A percentile compares a stretch with the other conserved stretches of the same genome.
These are phyloP conservation scores for Dissoconium aciculare DNA, from an alignment of 2,329 filamentous ascomycete species.

Conservation along the genomic window DNA sequence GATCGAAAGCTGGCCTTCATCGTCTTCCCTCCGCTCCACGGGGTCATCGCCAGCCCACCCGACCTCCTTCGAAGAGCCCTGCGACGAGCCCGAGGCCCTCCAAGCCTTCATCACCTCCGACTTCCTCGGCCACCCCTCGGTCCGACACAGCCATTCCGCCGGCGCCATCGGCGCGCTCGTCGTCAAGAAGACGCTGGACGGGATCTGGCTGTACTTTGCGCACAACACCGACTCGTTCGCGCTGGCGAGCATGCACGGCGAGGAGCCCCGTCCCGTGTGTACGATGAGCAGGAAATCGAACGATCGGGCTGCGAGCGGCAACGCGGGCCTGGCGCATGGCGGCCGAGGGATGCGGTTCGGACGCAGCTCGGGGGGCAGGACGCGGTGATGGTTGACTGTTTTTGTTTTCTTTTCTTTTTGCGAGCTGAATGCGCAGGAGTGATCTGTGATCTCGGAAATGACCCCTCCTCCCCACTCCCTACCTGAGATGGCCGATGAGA, in stretches of 20 bases:
- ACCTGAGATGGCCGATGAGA: no score
- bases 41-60: background rate
- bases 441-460: no score
- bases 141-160: slow-evolving; percentile 61
- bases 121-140: slow-evolving; percentile 84
- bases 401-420: background rate
- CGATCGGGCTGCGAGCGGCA: slow-evolving; percentile 27
- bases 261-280: slow-evolving; percentile 58
- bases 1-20: no score
- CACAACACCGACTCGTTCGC: slow-evolving; percentile 88
- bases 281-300: slow-evolving; percentile 69
- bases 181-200: slow-evolving; percentile 66
- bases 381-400: background rate
- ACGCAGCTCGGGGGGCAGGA: background rate
- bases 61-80: background rate
- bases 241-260: slow-evolving; percentile 72
- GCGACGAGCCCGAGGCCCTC: slow-evolving; percentile 50
- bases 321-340: background rate
- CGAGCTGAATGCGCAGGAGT: background rate
- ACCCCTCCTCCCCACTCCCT: no score
- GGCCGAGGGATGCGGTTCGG: background rate
- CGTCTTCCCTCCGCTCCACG: background rate
- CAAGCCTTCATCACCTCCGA: slow-evolving; percentile 68
- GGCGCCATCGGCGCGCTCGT: slow-evolving; percentile 83
- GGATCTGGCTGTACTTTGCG: slow-evolving; percentile 77